Conservation (phyloP, 2,329 filamentous ascomycete genomes). For the Nothophaeocryptopus gaeumannii region DNA sequence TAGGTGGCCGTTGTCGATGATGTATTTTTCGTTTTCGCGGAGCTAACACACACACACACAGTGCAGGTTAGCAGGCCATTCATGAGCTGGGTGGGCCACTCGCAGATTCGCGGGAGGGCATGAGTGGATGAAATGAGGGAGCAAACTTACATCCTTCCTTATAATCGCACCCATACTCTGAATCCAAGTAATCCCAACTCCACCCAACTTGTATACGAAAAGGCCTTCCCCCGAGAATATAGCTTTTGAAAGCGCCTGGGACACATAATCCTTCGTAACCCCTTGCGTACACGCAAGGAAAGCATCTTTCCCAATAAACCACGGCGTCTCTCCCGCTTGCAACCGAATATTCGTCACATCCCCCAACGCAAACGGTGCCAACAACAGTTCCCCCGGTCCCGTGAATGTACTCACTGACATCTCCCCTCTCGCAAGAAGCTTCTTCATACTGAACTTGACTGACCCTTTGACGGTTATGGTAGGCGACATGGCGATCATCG, state of each 20-base stretch:
- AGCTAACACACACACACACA: constrained; percentile 37
- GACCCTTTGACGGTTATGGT: constrained; percentile 78
- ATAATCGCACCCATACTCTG: constrained; percentile 94
- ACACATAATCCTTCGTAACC: constrained; percentile 81
- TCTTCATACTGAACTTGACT: constrained; percentile 86
- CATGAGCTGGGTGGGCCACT: too few species aligned
- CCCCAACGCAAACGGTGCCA: constrained; percentile 76
- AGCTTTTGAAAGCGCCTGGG: constrained; percentile 78
- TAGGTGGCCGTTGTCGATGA: constrained; percentile 69
- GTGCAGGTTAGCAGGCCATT: too few species aligned
- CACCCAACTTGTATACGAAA: constrained; percentile 83
- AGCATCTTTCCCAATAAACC: constrained; percentile 82
- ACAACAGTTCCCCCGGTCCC: constrained; percentile 83
- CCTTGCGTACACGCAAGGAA: constrained; percentile 84
- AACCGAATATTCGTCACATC: constrained; percentile 81
- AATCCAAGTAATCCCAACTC: constrained; percentile 80
- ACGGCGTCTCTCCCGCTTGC: constrained; percentile 61
- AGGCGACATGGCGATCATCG: constrained; percentile 94
- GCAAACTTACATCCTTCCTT: constrained; percentile 74
- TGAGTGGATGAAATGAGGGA: not conserved
- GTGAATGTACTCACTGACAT: constrained; percentile 77
- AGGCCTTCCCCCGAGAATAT: constrained; percentile 92
- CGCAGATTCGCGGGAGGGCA: too few species aligned
- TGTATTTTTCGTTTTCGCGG: constrained; percentile 74
- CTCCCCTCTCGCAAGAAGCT: constrained; percentile 78